Percentiles rank a stretch among this genome's conserved stretches.
Conservation (phyloP, 1,139 yeast genomes). For the Yamadazyma sp. region DNA sequence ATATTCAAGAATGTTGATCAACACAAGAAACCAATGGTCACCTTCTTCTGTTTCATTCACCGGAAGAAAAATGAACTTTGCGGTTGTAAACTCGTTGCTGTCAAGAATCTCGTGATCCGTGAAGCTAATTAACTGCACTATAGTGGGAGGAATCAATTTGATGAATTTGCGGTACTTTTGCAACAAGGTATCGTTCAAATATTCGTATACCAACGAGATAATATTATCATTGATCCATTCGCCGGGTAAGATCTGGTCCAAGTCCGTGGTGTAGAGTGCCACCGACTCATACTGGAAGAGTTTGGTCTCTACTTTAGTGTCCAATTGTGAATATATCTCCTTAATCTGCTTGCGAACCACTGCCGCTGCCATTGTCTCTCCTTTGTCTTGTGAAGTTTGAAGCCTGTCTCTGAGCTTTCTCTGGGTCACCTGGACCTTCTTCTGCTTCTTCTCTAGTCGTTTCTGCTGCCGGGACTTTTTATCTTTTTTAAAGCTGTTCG, state of each 20-base stretch:
- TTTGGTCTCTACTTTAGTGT: slow-evolving; percentile 12
- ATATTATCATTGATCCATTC: slow-evolving; percentile 79
- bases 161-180: slow-evolving; percentile 21
- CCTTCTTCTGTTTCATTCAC: slow-evolving; percentile 44
- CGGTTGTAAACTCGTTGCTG: slow-evolving; percentile 32
- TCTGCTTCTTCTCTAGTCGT: slow-evolving; percentile 29
- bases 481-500: slow-evolving; percentile 2
- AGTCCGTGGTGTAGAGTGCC: slow-evolving; percentile 39
- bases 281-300: slow-evolving; percentile 39
- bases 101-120: slow-evolving; percentile 31
- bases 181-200: slow-evolving; percentile 29
- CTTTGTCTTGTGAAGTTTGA: neutral
- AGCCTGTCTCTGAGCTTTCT: slow-evolving; percentile 6
- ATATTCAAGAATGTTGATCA: slow-evolving; percentile 31
- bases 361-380: neutral
- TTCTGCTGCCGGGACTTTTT: slow-evolving; percentile 29
- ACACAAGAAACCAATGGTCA: slow-evolving; percentile 46
- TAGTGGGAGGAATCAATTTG: slow-evolving; percentile 36
- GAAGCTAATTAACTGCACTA: slow-evolving; percentile 41
- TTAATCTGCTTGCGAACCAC: slow-evolving; percentile 20
- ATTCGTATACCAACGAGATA: slow-evolving; percentile 62
- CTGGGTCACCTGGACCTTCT: slow-evolving; percentile 25
- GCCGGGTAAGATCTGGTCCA: slow-evolving; percentile 43
- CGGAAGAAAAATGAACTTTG: slow-evolving; percentile 41
- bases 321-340: slow-evolving; percentile 17